Evolutionary conservation across 306 rosid genomes (phyloP).

Genomic region (Ziziphus jujuba): DNA sequence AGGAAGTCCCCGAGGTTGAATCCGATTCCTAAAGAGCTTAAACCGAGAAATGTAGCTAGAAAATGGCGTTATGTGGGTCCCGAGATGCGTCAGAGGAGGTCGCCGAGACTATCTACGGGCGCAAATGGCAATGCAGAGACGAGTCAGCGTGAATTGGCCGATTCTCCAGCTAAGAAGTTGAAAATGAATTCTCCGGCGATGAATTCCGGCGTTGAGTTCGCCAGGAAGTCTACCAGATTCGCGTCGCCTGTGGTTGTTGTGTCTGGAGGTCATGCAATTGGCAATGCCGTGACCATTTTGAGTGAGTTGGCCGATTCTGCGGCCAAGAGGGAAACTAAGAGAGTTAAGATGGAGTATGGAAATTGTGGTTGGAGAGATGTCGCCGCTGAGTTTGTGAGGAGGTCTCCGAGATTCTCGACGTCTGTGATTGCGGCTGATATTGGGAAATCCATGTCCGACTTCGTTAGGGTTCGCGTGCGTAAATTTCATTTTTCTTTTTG

Average conservation of each 20-base stretch:
- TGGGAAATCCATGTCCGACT: background rate
- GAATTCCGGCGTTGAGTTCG: background rate
- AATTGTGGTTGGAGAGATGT: background rate
- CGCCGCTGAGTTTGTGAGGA: conserved; percentile 6
- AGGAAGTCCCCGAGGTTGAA: conserved; percentile 1
- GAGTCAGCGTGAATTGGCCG: background rate
- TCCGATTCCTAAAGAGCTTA: conserved; percentile 3
- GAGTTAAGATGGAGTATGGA: conserved; percentile 12
- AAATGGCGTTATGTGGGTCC: background rate
- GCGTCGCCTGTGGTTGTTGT: background rate
- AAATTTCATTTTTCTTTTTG: background rate
- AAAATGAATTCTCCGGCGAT: background rate
- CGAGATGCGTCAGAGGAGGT: background rate
- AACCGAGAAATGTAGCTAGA: conserved; percentile 3
- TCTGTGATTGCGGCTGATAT: background rate
- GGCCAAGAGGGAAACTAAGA: conserved; percentile 3
- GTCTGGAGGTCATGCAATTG: background rate
- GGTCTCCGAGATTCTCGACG: conserved; percentile 30
- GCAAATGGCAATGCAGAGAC: conserved; percentile 1
- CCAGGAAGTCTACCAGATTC: conserved; percentile 40
- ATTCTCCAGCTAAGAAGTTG: conserved; percentile 5
- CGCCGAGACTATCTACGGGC: background rate
- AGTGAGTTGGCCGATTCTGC: background rate
- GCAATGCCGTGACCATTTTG: background rate
- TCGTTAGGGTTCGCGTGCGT: conserved; percentile 32